Conservation (phyloP, 2,329 filamentous ascomycete genomes). For the Pestalotiopsis fici region DNA sequence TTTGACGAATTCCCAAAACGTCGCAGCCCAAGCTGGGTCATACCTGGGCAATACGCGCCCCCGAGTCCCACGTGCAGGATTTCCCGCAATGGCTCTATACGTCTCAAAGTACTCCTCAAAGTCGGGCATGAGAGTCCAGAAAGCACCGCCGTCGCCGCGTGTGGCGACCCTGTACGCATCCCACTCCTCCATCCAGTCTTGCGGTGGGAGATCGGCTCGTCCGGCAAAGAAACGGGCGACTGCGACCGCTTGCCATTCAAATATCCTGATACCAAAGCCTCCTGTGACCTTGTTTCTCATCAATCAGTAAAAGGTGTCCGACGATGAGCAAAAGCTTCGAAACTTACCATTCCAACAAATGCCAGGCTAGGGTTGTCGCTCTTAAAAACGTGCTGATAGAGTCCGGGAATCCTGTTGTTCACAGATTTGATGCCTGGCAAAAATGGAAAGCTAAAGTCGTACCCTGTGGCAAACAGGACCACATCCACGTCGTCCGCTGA, state of each 20-base stretch:
- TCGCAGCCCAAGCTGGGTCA: constrained; percentile 7
- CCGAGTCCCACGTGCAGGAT: constrained; percentile 7
- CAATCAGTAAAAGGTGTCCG: neutral
- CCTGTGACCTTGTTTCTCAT: constrained; percentile 61
- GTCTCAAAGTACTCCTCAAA: constrained; percentile 68
- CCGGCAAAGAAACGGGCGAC: constrained; percentile 60
- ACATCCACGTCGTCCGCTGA: constrained; percentile 55
- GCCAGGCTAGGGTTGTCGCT: constrained; percentile 53
- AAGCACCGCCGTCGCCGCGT: constrained; percentile 58
- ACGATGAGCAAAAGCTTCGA: constrained; percentile 31
- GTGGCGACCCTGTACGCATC: constrained; percentile 53
- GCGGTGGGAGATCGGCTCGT: constrained; percentile 48
- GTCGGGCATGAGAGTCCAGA: constrained; percentile 59
- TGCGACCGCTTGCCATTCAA: constrained; percentile 68
- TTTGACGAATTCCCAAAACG: neutral
- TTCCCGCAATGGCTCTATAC: constrained; percentile 48
- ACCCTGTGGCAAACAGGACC: constrained; percentile 68
- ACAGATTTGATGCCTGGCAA: constrained; percentile 50
- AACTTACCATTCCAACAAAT: constrained; percentile 59
- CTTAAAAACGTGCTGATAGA: constrained; percentile 62
- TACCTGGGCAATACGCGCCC: constrained; percentile 8
- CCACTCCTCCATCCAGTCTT: constrained; percentile 54
- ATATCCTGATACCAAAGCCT: constrained; percentile 24
- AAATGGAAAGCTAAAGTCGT: constrained; percentile 65
- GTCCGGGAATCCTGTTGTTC: constrained; percentile 55